Evolutionary conservation across 2,329 filamentous ascomycete genomes (phyloP), one percentile per base, ranked within the genome.

Genomic region (Fusarium mangiferae): DNA sequence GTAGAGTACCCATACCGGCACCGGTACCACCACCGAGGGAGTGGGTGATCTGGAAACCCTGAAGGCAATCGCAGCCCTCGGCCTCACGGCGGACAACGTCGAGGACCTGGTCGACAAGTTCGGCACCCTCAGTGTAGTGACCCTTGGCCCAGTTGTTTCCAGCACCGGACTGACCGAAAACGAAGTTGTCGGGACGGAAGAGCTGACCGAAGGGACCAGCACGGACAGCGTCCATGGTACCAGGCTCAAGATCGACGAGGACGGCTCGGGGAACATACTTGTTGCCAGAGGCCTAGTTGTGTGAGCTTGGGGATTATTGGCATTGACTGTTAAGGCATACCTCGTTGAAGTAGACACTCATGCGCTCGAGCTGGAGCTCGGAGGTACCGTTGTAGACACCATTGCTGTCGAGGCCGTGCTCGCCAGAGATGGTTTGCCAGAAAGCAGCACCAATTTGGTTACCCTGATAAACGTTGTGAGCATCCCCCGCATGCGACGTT

Each of bases 141-240:
- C 96, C 96, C 93, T 98, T 99, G 87, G 96, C 96, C 96, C 96
- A 99, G 92, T 98, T 98, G 94, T 99, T 99, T 88, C 96, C 96
- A 85, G 96, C 96, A 91, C 96, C 96, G 81, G 96, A 98, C 90
- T 98, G 96, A 81, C 96, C 96, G 86, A 98, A 98, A 84, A 98
- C 95, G 88, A 98, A 98, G 93, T 98, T 99, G 90, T 99, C 96
- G 84, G 96, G 96, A 78, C 96, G 95, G 95, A 99, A 98, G 80
- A 99, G 95, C 89, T 98, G 94, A 80, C 96, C 96, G 85, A 98
- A 98, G 78, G 96, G 96, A 86, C 96, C 96, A 80, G 96, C 94
- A 85, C 96, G 96, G 88, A 99, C 96, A 80, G 96, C 96, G 82
- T 99, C 96, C 96, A 98, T 99, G 87, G 96, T 98, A 88, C 96